Percentiles rank a stretch among this genome's conserved stretches.
These are phyloP conservation scores for Aspergillus phoenicis DNA, from an alignment of 2,329 filamentous ascomycete genomes.

Conservation along the genomic window DNA sequence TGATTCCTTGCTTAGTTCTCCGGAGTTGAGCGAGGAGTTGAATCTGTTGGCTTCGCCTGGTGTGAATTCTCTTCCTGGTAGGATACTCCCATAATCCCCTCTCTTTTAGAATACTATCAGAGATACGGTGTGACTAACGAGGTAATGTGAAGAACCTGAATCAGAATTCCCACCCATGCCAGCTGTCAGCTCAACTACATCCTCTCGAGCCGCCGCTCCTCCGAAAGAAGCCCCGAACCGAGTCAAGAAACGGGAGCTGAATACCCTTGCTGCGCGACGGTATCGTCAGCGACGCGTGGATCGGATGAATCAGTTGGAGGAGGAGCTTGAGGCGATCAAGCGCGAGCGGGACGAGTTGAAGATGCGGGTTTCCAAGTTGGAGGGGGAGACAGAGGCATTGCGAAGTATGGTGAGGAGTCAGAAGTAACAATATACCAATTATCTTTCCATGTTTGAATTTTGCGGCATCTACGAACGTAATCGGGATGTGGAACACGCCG, in stretches of 20 bases:
- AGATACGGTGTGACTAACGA: not conserved
- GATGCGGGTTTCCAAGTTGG: conserved; percentile 38
- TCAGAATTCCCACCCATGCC: not conserved
- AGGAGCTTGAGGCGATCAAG: conserved; percentile 34
- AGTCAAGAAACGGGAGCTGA: conserved; percentile 38
- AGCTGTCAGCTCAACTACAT: not conserved
- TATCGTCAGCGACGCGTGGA: conserved; percentile 41
- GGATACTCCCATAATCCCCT: no score
- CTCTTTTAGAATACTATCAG: no score
- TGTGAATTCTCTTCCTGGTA: not conserved
- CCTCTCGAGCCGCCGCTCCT: conserved; percentile 6
- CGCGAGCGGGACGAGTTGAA: conserved; percentile 40
- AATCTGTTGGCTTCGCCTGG: conserved; percentile 2
- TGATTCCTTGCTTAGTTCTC: not conserved
- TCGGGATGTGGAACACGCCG: no score
- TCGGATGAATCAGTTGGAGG: conserved; percentile 35
- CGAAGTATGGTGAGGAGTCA: conserved; percentile 26
- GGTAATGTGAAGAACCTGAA: not conserved
- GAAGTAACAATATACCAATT: not conserved
- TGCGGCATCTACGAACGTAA: no score
- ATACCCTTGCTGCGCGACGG: conserved; percentile 40
- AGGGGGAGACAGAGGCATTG: conserved; percentile 40
- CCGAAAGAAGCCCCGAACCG: conserved; percentile 21
- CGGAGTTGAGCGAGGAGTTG: conserved; percentile 2
- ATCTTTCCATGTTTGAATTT: no score